Conservation (phyloP, 768 basidiomycete species). For the button mushroom (Agaricus bisporus) region DNA sequence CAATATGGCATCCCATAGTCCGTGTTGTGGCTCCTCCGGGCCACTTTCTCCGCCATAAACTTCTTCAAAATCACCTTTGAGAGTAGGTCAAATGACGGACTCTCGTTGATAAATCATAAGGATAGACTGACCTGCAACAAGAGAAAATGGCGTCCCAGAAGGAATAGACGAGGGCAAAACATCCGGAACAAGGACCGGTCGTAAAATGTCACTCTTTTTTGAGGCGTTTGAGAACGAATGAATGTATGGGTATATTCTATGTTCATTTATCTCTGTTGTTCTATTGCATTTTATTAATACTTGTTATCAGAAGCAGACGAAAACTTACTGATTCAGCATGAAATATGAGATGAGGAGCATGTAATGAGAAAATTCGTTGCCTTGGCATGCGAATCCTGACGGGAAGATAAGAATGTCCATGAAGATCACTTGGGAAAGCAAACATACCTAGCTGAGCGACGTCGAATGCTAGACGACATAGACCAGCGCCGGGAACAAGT, state of each 20-base stretch:
- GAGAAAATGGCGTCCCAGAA: slow-evolving; percentile 60
- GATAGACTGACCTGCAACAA: slow-evolving; percentile 67
- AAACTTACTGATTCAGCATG: slow-evolving; percentile 73
- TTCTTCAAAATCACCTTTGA: slow-evolving; percentile 84
- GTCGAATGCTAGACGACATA: slow-evolving; percentile 86
- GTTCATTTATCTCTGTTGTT: slow-evolving; percentile 58
- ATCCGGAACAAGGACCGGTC: slow-evolving; percentile 72
- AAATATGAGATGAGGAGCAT: slow-evolving; percentile 90
- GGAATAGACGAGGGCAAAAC: slow-evolving; percentile 73
- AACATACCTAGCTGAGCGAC: slow-evolving; percentile 69
- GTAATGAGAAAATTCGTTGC: slow-evolving; percentile 94
- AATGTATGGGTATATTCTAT: slow-evolving; percentile 83
- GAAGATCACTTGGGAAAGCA: not conserved
- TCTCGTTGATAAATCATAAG: not conserved
- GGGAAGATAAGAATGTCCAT: not conserved
- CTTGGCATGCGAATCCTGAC: slow-evolving; percentile 84
- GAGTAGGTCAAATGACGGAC: not conserved
- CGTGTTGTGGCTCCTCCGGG: slow-evolving; percentile 60
- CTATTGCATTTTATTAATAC: slow-evolving; percentile 25
- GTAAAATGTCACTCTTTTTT: slow-evolving; percentile 53
- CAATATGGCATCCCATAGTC: slow-evolving; percentile 82
- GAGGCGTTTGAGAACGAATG: slow-evolving; percentile 88
- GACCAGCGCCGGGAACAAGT: slow-evolving; percentile 85
- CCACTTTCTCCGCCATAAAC: slow-evolving; percentile 65
- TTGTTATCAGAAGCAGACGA: not conserved